Evolutionary conservation across 2,329 filamentous ascomycete species (phyloP), one percentile per base, ranked within the genome.

Genomic region (Elsinoe ampelina): DNA sequence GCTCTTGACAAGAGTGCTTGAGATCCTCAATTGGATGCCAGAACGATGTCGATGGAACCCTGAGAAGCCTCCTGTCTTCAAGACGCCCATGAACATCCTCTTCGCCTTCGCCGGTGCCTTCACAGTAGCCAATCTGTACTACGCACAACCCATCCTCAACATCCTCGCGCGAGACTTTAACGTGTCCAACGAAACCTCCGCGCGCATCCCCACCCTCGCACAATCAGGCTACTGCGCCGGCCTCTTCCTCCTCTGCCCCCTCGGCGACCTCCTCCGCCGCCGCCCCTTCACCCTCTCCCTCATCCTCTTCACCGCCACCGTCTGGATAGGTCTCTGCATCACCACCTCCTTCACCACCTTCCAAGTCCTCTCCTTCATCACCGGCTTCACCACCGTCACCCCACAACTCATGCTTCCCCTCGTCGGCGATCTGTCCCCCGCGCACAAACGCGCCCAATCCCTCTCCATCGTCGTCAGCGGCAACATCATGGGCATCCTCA

Each of bases 101-200:
- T 89, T 89, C 60, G 84, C 79, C 1, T 78, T 86, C 64, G 85
- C 79, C 0, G 77, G 72, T 0, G 78, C 83, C 3, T 83, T 89
- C 62, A 88, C 85, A 0, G 87, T 91, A 5, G 87, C 87, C 15
- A 91, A 91, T 63, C 73, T 92, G 2, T 92, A 92, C 71, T 90
- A 92, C 70, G 87, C 80, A 58, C 87, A 91, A 64, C 86, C 88
- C 0, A 87, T 92, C 47, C 73, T 92, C 20, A 89, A 90, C 65
- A 80, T 86, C 52, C 77, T 93, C 39, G 87, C 88, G 0, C 68
- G 75, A 8, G 84, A 86, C 13, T 92, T 93, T 65, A 65, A 78
- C 55, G 84, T 92, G 48, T 78, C 77, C 7, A 85, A 89, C 64
- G 86, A 89, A 64, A 75, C 78, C 55, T 82, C 87, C 0, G 75